These are phyloP conservation scores for Anthracocystis setariae DNA, from an alignment of 1,284 basidiomycete genomes.

Conservation along the genomic window DNA sequence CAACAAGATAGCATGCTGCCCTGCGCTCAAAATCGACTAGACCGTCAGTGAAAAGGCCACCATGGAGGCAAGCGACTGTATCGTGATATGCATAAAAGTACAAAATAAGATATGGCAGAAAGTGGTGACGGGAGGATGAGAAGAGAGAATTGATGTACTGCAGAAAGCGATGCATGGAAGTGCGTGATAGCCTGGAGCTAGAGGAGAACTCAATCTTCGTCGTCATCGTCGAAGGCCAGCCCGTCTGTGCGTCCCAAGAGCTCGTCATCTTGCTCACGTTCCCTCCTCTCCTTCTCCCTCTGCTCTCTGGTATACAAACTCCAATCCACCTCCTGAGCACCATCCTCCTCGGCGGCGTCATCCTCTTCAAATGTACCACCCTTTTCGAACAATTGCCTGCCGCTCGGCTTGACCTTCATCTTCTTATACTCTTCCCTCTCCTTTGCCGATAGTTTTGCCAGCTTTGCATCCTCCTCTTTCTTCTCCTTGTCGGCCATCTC, in stretches of 20 bases:
- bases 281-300: conserved; percentile 55
- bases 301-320: conserved; percentile 59
- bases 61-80: no score
- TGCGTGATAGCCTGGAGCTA: not conserved
- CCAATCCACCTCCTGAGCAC: conserved; percentile 58
- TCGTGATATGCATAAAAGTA: conserved; percentile 37
- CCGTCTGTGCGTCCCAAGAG: conserved; percentile 25
- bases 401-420: conserved; percentile 75
- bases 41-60: no score
- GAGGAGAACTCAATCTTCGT: conserved; percentile 27
- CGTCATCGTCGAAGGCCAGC: conserved; percentile 45
- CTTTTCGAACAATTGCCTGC: conserved; percentile 68
- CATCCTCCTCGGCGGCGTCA: conserved; percentile 50
- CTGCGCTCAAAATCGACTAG: no score
- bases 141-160: not conserved
- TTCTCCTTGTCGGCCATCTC: conserved; percentile 70
- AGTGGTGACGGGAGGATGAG: no score
- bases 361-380: conserved; percentile 52
- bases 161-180: not conserved
- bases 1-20: no score
- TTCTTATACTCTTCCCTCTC: conserved; percentile 89
- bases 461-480: conserved; percentile 82
- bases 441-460: conserved; percentile 78
- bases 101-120: conserved; percentile 4
- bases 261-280: conserved; percentile 51